Base-by-base conservation (phyloP, 176 grass and related monocot species). In the Oryza glumipatula region DNA sequence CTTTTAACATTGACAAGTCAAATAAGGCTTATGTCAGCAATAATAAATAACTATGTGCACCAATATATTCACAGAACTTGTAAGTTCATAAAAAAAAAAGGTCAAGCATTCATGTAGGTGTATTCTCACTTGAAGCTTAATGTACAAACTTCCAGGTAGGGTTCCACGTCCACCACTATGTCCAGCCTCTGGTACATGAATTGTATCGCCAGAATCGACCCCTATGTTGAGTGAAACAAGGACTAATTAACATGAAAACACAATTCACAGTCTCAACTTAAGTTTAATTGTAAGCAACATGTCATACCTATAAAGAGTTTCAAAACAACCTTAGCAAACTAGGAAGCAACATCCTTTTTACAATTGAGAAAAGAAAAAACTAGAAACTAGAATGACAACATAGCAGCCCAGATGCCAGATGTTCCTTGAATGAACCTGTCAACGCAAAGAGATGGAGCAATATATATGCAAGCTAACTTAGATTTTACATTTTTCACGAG, bases 201-300 rank as follows among this genome's bases (percentile, higher is more conserved):
- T 94, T 85, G 85, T 90, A 87, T 98, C 93, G 16, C 85, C 96
- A 75, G 91, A 93, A 87, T 94, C 91, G 46, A 98, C 80, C 79
- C 96, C 96, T 98, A 88, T 70, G 14, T 86, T 81, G 80, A 87
- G 74, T 56, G 76, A 86, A 85, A 70, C 58, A 76, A 81, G 36
- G 81, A 47, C 12, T 76, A 74, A 21, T 51, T 54, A 72, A 71
- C 19, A 85, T 15, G 41, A 76, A 76, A 69, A 65, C 11, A 65
- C 51, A 33, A 70, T 47, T 21, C 28, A 22, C 28, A 19, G 23
- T 79, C 22, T 83, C 2, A 79, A 72, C 23, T 30, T 30, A 78
- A 56, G 28, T 73, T 66, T 52, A 38, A 81, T 19, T 73, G 61
- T 60, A 79, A 36, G 68, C 26, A 74, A 79, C 8, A 73, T 26